Evolutionary conservation across 2,329 filamentous ascomycete species (phyloP).

Genomic region (Monilinia fructicola): DNA sequence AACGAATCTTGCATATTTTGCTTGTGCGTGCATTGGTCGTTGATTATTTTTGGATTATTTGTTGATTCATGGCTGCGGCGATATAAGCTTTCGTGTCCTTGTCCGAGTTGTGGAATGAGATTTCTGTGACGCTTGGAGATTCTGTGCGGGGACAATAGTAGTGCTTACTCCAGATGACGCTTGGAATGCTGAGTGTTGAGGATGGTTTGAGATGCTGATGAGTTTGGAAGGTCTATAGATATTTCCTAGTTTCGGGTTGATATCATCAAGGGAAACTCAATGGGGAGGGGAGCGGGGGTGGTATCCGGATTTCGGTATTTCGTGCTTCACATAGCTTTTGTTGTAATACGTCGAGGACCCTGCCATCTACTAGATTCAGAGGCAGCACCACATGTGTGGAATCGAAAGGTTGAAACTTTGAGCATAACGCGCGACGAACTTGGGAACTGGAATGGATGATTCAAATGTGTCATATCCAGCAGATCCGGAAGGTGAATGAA

Average conservation of each 20-base stretch:
- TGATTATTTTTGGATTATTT: too few species aligned
- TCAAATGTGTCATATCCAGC: constrained; percentile 16
- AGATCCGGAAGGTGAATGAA: neutral
- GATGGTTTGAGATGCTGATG: neutral
- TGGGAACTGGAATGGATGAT: constrained; percentile 18
- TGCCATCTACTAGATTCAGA: neutral
- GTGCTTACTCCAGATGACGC: neutral
- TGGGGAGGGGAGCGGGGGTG: neutral
- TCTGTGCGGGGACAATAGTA: neutral
- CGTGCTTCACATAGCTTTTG: neutral
- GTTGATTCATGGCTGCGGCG: too few species aligned
- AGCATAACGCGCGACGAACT: neutral
- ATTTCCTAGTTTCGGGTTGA: neutral
- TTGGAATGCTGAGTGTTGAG: neutral
- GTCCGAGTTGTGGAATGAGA: neutral
- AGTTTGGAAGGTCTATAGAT: neutral
- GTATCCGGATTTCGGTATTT: neutral
- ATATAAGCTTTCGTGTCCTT: constrained; percentile 1
- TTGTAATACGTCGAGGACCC: neutral
- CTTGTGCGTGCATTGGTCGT: too few species aligned
- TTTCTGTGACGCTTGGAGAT: neutral
- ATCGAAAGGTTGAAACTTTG: neutral
- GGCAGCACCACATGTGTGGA: neutral
- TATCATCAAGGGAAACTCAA: neutral
- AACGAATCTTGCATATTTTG: neutral